phyloP scores from a whole-genome alignment of 1,284 basidiomycete species.

The Melampsora americana region DNA sequence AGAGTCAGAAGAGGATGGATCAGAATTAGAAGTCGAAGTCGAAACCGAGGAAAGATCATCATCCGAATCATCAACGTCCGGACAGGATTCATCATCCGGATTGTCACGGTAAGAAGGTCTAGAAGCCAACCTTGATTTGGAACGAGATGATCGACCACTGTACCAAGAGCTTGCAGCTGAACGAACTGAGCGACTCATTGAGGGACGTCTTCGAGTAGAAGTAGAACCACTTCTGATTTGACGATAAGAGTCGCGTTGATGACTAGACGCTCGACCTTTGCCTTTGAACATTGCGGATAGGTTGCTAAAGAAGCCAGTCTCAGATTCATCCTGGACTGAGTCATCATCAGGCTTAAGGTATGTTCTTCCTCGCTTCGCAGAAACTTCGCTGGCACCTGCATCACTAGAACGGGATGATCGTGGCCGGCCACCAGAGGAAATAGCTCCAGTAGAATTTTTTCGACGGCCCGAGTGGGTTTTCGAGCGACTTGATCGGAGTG shows the following conservation, averaged over 20 bases:
- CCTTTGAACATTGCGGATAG: slow-evolving; percentile 40
- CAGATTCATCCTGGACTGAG: slow-evolving; percentile 16
- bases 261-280: slow-evolving; percentile 41
- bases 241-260: slow-evolving; percentile 14
- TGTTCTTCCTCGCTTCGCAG: slow-evolving; percentile 18
- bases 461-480: slow-evolving; percentile 17
- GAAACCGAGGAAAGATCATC: slow-evolving; percentile 26
- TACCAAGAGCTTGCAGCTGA: slow-evolving; percentile 33
- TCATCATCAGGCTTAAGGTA: not conserved
- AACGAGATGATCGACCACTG: slow-evolving; percentile 24
- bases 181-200: slow-evolving; percentile 30
- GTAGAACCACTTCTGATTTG: not conserved
- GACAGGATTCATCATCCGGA: slow-evolving; percentile 41
- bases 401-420: slow-evolving; percentile 12
- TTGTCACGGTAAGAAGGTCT: slow-evolving; percentile 9
- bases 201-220: slow-evolving; percentile 19
- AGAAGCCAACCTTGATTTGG: slow-evolving; percentile 38
- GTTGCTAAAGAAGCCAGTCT: slow-evolving; percentile 40
- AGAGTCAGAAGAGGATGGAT: slow-evolving; percentile 42
- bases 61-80: slow-evolving; percentile 31
- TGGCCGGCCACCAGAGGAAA: slow-evolving; percentile 16
- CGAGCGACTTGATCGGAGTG: slow-evolving; percentile 22
- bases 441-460: not conserved
- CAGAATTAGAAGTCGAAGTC: slow-evolving; percentile 41
- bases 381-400: slow-evolving; percentile 13